These are phyloP conservation scores for Huntiella omanensis DNA, from an alignment of 2,329 filamentous ascomycete genomes.

Conservation along the genomic window DNA sequence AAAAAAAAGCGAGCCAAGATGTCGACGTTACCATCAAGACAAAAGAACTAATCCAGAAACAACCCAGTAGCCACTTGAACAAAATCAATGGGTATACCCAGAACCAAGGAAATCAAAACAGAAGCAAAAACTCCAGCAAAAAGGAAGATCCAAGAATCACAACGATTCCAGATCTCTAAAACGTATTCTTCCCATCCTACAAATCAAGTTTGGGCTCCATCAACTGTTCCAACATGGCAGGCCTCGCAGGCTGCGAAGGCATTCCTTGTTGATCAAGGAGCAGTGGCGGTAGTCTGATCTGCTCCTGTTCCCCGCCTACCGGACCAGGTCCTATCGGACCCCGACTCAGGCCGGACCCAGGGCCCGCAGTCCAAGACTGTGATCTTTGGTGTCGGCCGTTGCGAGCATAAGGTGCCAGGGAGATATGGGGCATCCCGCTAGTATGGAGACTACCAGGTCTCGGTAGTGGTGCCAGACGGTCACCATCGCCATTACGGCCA, in stretches of 20 bases:
- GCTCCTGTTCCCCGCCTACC: slow-evolving; percentile 1
- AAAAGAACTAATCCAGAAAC: neutral
- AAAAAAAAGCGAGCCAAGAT: neutral
- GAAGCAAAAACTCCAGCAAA: neutral
- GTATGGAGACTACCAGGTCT: neutral
- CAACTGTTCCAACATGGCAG: neutral
- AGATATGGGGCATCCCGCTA: neutral
- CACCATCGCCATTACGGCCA: neutral
- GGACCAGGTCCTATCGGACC: neutral
- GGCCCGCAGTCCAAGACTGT: slow-evolving; percentile 8
- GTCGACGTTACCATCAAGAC: too few species aligned
- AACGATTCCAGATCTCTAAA: slow-evolving; percentile 1
- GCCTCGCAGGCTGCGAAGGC: neutral
- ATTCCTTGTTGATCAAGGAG: too few species aligned
- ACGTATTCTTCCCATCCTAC: neutral
- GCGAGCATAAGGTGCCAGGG: slow-evolving; percentile 1
- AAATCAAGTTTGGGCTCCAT: slow-evolving; percentile 7
- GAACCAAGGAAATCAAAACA: slow-evolving; percentile 2
- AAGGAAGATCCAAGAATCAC: slow-evolving; percentile 1
- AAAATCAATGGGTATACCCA: neutral
- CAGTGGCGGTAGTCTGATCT: neutral
- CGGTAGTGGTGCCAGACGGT: neutral
- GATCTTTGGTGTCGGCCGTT: slow-evolving; percentile 5
- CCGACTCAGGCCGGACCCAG: neutral
- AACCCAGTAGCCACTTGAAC: neutral